Conservation (phyloP, 305 asterid species). For the Stenogyne calaminthoides region DNA sequence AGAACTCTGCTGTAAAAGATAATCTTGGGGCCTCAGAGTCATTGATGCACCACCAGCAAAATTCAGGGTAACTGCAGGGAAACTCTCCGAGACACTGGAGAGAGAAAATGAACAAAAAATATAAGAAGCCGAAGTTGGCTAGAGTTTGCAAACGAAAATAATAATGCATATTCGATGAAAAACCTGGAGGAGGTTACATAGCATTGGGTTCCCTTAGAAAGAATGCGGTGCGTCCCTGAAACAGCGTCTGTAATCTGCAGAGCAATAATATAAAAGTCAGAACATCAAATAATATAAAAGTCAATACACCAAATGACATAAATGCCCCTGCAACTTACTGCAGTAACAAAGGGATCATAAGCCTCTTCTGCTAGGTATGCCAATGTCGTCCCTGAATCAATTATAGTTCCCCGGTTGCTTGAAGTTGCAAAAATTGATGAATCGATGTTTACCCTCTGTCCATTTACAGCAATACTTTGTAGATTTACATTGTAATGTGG, state of each 20-base stretch:
- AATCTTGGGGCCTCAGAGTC: conserved; percentile 73
- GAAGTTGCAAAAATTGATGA: conserved; percentile 60
- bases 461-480: conserved; percentile 73
- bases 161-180: conserved; percentile 19
- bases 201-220: conserved; percentile 69
- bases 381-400: conserved; percentile 91
- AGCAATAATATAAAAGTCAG: conserved; percentile 4
- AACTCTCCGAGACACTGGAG: conserved; percentile 60
- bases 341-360: conserved; percentile 62
- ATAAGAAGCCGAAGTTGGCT: background rate
- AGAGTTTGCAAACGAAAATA: conserved; percentile 2
- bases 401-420: conserved; percentile 66
- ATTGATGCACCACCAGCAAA: conserved; percentile 88
- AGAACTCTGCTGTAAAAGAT: conserved; percentile 82
- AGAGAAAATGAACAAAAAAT: background rate
- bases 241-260: conserved; percentile 68
- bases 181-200: conserved; percentile 77
- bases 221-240: conserved; percentile 57
- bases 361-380: conserved; percentile 85
- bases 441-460: conserved; percentile 58
- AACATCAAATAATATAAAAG: background rate
- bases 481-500: conserved; percentile 81
- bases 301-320: background rate
- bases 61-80: conserved; percentile 70
- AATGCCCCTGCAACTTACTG: conserved; percentile 41